A percentile compares a stretch with the other conserved stretches of the same genome.
These are phyloP conservation scores for Phytophthora pistaciae DNA, from an alignment of 352 stramenopile genomes.

Conservation along the genomic window DNA sequence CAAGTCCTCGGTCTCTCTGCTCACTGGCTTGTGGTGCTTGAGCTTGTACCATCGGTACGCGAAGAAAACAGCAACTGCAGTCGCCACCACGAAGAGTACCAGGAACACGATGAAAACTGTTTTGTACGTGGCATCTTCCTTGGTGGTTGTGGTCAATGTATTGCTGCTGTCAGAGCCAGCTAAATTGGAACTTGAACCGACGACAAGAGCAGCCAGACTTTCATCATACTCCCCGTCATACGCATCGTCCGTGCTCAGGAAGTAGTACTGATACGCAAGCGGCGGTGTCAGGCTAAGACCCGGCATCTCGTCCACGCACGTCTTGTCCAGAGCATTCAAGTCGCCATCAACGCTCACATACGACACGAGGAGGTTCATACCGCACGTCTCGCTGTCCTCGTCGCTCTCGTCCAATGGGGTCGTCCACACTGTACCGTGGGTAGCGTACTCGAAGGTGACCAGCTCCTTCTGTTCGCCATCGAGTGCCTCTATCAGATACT, in stretches of 20 bases:
- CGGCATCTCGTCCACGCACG: conserved; percentile 49
- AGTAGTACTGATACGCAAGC: conserved; percentile 24
- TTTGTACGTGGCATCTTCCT: conserved; percentile 43
- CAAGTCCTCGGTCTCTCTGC: conserved; percentile 17
- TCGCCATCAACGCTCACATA: conserved; percentile 50
- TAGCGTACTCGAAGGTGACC: conserved; percentile 55
- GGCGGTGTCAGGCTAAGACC: conserved; percentile 39
- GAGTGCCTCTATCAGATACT: conserved; percentile 43
- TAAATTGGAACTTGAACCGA: conserved; percentile 13
- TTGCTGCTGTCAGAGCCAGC: background rate
- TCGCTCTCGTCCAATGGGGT: conserved; percentile 34
- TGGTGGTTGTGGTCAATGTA: background rate
- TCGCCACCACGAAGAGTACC: conserved; percentile 43
- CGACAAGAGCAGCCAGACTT: conserved; percentile 21
- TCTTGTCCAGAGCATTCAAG: conserved; percentile 49
- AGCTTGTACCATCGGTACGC: conserved; percentile 37
- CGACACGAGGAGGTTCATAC: conserved; percentile 51
- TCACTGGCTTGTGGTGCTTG: conserved; percentile 24
- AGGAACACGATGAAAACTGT: conserved; percentile 55
- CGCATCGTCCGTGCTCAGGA: conserved; percentile 46
- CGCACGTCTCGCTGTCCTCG: conserved; percentile 42
- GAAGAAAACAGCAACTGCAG: conserved; percentile 36
- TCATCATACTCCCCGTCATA: conserved; percentile 52
- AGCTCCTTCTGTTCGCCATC: conserved; percentile 47
- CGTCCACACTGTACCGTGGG: conserved; percentile 45